These are phyloP conservation scores for Bipolaris oryzae DNA, from an alignment of 2,329 filamentous ascomycete genomes.

Conservation along the genomic window DNA sequence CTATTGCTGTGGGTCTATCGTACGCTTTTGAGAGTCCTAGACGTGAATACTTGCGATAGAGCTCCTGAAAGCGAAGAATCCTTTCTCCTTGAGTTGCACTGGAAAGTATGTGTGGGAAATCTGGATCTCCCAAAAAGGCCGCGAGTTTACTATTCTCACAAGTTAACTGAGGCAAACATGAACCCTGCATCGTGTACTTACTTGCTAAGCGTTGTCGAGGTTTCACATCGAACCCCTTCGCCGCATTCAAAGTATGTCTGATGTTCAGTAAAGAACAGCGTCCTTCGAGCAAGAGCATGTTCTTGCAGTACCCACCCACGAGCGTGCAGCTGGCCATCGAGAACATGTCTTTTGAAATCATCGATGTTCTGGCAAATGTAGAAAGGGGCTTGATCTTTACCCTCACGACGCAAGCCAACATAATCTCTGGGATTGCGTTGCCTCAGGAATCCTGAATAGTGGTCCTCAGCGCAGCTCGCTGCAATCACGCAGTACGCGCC, in stretches of 20 bases:
- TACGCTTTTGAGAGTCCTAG: constrained; percentile 24
- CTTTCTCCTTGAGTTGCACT: constrained; percentile 7
- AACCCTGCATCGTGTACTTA: constrained; percentile 11
- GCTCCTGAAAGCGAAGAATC: constrained; percentile 13
- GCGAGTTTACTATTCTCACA: constrained; percentile 21
- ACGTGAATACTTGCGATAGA: constrained; percentile 34
- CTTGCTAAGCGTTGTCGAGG: constrained; percentile 21
- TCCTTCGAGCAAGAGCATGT: constrained; percentile 32
- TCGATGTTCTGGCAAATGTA: constrained; percentile 28
- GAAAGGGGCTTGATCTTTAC: background rate
- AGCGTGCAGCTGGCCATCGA: constrained; percentile 20
- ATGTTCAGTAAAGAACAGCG: constrained; percentile 31
- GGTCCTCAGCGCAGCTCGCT: constrained; percentile 19
- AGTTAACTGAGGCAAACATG: background rate
- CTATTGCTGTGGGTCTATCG: constrained; percentile 43
- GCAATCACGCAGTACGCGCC: constrained; percentile 32
- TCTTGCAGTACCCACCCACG: constrained; percentile 40
- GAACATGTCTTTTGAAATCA: constrained; percentile 30
- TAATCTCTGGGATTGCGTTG: background rate
- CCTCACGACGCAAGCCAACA: background rate
- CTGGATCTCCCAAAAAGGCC: constrained; percentile 36
- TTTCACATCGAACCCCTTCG: constrained; percentile 27
- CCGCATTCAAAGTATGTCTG: constrained; percentile 40
- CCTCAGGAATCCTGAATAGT: constrained; percentile 22
- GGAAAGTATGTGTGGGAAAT: constrained; percentile 24